Evolutionary conservation across 2,329 filamentous ascomycete species (phyloP), one percentile per base, ranked within the genome.

Genomic region (Epichloe festucae): DNA sequence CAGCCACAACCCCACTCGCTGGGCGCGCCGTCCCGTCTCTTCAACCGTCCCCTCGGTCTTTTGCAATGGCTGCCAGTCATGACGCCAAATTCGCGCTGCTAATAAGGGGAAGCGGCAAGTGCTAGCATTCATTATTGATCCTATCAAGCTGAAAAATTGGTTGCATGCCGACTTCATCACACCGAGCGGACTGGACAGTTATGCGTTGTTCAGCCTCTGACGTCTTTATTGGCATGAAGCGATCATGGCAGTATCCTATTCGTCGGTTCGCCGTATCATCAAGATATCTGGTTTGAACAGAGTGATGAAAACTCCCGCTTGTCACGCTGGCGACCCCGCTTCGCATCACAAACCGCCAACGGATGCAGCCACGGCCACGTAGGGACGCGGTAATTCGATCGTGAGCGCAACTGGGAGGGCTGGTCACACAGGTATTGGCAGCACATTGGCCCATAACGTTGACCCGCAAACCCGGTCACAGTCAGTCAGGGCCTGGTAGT

Each of bases 11-110:
- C 10, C 31, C 8, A 31, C 31, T 31, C 31, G 31, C 31, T 31
- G 3, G 31, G 8, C 48, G 51, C 42, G 47, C 51, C 51, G 51
- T 52, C 51, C 51, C 51, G 47, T 41, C 31, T 43, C 39, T 39
- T 17, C 6, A 35, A 35, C 36, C 34, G 17, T 21, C 40, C 11
- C 19, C 19, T 42, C 40, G 40, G n/a, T 42, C 12, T 47, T 38
- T 38, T 45, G 23, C 41, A 34, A 34, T 45, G 19, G 14, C 45
- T 35, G 14, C 35, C 4, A 15, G 21, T 19, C 8, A 31, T 31
- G 31, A 11, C 8, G 31, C 31, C 31, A 11, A 31, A 31, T 31
- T 31, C 31, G 31, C 31, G 10, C 10, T 10, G 31, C 10, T 11
- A 31, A 1, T 23, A 27, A 27, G 23, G 31, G 31, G 8, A 11